Evolutionary conservation across 1,284 basidiomycete genomes (phyloP), one percentile per base, ranked within the genome.

Genomic region (Amylostereum chailletii): DNA sequence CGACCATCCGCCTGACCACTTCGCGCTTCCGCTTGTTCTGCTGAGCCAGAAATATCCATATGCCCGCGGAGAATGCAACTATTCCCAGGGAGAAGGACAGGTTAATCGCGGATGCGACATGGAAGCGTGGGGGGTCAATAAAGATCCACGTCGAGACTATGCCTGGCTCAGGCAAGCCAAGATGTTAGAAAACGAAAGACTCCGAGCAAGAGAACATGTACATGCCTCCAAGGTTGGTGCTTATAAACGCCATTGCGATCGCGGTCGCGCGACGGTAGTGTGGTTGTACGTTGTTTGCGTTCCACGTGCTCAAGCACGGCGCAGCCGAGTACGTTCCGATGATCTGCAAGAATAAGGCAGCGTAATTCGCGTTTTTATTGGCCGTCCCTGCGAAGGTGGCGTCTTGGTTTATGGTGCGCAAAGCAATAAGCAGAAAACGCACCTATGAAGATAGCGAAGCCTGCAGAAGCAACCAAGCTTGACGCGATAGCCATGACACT

Each of bases 221-320:
- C 37, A 19, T 19, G 19, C 19, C 80, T 8, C 78, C 79, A 0
- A 65, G 64, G 59, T 79, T 80, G 32, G 74, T 75, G 62, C 71
- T 63, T 54, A 77, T 71, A 54, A 78, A 79, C 0, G 70, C 74
- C 29, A 77, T 65, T 4, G 76, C 77, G 45, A 81, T 70, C 19
- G 72, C 68, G 0, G 75, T 74, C 3, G 76, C 77, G 39, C 77
- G 69, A 38, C 76, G 67, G 45, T 71, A 67, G 56, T 77, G 71
- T 1, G 77, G 77, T 0, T 72, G 65, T 19, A 75, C 68, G 61
- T 82, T 83, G 61, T 80, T 81, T 6, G 79, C 71, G 49, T 65
- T 61, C 76, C 77, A 79, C 0, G 76, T 71, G 2, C 67, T 63
- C 30, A 74, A 51, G 2, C 72, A 63, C 1, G 76, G 71, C 0